Evolutionary conservation across 1,284 basidiomycete species (phyloP).

Genomic region (Trametes sp.): DNA sequence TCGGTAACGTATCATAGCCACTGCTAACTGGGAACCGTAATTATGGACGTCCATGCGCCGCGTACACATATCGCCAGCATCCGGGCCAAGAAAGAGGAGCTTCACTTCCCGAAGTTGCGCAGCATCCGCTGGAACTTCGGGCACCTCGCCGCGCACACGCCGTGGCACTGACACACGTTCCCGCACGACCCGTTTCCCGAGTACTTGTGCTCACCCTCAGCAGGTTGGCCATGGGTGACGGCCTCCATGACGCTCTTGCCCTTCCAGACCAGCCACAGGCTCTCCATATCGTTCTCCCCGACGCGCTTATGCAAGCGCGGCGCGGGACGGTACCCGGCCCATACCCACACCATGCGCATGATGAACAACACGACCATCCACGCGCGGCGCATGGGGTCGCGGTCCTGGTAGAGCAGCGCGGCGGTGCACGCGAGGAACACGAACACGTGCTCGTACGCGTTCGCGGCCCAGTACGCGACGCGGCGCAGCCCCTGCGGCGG

Average conservation of each 20-base stretch:
- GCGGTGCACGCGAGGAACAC: constrained; percentile 48
- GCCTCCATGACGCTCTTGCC: constrained; percentile 13
- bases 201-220: too few relatives aligned
- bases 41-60: not conserved
- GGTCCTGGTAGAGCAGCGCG: constrained; percentile 40
- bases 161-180: constrained; percentile 3
- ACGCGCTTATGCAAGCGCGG: constrained; percentile 41
- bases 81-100: not conserved
- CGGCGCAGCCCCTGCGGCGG: constrained; percentile 48
- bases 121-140: not conserved
- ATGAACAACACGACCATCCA: constrained; percentile 37
- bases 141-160: not conserved
- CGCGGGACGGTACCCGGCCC: constrained; percentile 46
- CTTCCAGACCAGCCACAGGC: constrained; percentile 45
- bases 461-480: constrained; percentile 54
- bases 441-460: constrained; percentile 49
- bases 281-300: constrained; percentile 54
- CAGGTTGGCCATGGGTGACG: not conserved
- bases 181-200: not conserved
- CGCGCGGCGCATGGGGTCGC: constrained; percentile 12
- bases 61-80: not conserved
- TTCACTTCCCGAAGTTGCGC: not conserved
- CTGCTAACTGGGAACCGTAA: not conserved
- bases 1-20: not conserved
- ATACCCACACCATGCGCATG: constrained; percentile 46